Conservation (phyloP, 2,329 filamentous ascomycete species). For the Fusarium coffeatum region DNA sequence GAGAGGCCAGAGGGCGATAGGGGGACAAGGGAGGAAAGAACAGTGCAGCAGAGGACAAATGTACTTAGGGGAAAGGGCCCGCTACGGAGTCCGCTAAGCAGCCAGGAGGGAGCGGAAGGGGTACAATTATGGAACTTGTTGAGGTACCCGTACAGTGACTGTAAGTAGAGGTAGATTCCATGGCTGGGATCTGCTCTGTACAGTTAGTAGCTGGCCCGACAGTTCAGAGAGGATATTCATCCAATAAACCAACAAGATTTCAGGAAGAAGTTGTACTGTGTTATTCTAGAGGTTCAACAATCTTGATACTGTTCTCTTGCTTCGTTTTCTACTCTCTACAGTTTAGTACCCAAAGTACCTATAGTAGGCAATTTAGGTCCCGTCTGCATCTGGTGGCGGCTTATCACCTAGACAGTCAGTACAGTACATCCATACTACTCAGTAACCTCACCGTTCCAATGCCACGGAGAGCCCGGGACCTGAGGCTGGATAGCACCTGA, state of each 20-base stretch:
- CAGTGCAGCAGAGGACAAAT: constrained; percentile 10
- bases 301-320: background rate
- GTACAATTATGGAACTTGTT: constrained; percentile 13
- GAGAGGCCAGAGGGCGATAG: constrained; percentile 37
- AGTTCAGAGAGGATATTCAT: background rate
- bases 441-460: constrained; percentile 1
- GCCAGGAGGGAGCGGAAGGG: constrained; percentile 26
- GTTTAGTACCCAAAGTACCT: background rate
- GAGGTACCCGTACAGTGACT: background rate
- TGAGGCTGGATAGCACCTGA: background rate
- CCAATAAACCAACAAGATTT: background rate
- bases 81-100: constrained; percentile 37
- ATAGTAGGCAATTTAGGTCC: constrained; percentile 5
- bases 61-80: constrained; percentile 28
- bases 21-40: constrained; percentile 37
- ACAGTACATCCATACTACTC: background rate
- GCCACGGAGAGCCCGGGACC: constrained; percentile 25
- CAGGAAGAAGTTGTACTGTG: constrained; percentile 10
- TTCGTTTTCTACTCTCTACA: background rate
- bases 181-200: background rate
- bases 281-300: constrained; percentile 1
- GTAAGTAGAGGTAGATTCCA: background rate
- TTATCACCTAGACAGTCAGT: constrained; percentile 16
- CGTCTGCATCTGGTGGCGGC: constrained; percentile 25
- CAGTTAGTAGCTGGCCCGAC: background rate